phyloP scores from a whole-genome alignment of 306 rosid species.

The Myrica gale region DNA sequence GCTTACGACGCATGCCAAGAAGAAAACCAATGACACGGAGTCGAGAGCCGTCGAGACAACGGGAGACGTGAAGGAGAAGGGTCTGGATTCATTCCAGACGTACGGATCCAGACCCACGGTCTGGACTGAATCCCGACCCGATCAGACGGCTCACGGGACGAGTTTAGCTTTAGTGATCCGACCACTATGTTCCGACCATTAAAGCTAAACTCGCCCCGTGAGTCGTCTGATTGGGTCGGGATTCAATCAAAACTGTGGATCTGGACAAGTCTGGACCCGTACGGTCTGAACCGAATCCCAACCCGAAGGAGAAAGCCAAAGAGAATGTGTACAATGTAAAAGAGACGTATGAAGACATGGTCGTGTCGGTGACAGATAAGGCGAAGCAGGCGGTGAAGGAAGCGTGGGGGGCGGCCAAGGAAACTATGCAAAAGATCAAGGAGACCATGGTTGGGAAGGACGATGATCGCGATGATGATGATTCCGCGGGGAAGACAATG shows the following conservation, averaged over 20 bases:
- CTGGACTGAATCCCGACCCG: no score
- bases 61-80: background rate
- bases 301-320: constrained; percentile 3
- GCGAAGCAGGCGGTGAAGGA: constrained; percentile 41
- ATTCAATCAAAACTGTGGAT: no score
- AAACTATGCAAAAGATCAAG: constrained; percentile 53
- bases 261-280: no score
- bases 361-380: constrained; percentile 24
- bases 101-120: no score
- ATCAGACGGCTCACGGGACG: no score
- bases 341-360: constrained; percentile 38
- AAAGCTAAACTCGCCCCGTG: no score
- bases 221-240: no score
- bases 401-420: constrained; percentile 37
- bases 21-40: constrained; percentile 14
- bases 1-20: constrained; percentile 34
- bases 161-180: no score
- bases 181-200: no score
- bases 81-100: no score
- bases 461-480: constrained; percentile 20
- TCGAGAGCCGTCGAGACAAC: constrained; percentile 13
- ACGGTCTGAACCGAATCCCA: no score
- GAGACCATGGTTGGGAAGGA: constrained; percentile 54
- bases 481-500: constrained; percentile 12
- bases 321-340: constrained; percentile 26